These are phyloP conservation scores for Leptoxyphium fumago DNA, from an alignment of 2,329 filamentous ascomycete genomes.

Conservation along the genomic window DNA sequence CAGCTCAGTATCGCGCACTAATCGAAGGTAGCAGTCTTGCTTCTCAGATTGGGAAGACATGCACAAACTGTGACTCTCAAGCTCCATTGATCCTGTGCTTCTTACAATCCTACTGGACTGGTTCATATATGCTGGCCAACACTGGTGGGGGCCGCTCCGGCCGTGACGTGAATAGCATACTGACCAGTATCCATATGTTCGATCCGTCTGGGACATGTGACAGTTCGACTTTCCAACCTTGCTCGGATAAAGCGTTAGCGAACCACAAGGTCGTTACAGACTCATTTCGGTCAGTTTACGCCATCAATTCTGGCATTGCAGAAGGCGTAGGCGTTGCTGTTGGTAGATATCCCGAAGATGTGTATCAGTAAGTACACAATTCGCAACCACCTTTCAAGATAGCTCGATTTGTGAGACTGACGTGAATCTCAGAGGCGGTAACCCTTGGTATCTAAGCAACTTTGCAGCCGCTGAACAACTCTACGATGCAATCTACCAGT, in stretches of 20 bases:
- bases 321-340: slow-evolving; percentile 41
- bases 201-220: slow-evolving; percentile 51
- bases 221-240: slow-evolving; percentile 62
- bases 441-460: slow-evolving; percentile 44
- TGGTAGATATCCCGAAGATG: slow-evolving; percentile 37
- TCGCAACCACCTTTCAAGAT: no score
- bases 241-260: slow-evolving; percentile 43
- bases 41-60: slow-evolving; percentile 44
- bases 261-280: slow-evolving; percentile 66
- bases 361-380: slow-evolving; percentile 46
- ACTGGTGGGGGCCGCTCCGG: slow-evolving; percentile 49
- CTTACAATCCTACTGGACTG: slow-evolving; percentile 59
- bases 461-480: slow-evolving; percentile 67
- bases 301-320: slow-evolving; percentile 51
- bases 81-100: slow-evolving; percentile 61
- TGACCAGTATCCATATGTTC: slow-evolving; percentile 43
- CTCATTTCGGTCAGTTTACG: slow-evolving; percentile 57
- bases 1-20: slow-evolving; percentile 50
- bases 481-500: slow-evolving; percentile 61
- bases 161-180: slow-evolving; percentile 56
- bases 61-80: slow-evolving; percentile 45
- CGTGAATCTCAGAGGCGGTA: not conserved
- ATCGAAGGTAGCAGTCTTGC: slow-evolving; percentile 54
- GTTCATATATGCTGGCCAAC: slow-evolving; percentile 53
- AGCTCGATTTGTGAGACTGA: no score